Evolutionary conservation across 1,284 basidiomycete species (phyloP).

Genomic region (Puccinia hordei): DNA sequence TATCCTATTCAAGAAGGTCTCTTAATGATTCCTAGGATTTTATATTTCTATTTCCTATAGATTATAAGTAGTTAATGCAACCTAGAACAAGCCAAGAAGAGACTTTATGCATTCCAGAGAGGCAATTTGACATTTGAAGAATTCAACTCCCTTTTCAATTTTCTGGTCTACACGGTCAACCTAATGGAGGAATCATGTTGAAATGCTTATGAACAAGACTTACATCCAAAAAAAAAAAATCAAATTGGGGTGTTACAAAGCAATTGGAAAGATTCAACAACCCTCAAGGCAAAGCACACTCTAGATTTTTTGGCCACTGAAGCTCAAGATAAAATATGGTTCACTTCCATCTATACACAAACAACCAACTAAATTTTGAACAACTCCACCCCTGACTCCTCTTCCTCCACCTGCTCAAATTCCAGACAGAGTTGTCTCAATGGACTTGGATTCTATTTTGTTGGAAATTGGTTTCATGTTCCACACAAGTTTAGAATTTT

Average conservation of each 20-base stretch:
- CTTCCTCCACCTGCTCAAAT: not conserved
- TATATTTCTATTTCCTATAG: too few relatives aligned
- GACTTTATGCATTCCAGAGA: too few relatives aligned
- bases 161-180: too few relatives aligned
- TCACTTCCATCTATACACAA: not conserved
- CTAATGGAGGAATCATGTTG: slow-evolving; percentile 13
- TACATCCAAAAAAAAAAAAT: not conserved
- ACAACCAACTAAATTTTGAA: not conserved
- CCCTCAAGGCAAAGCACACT: not conserved
- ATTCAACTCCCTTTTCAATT: too few relatives aligned
- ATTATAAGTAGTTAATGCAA: too few relatives aligned
- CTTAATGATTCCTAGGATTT: too few relatives aligned
- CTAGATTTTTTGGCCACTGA: not conserved
- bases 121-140: too few relatives aligned
- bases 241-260: not conserved
- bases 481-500: not conserved
- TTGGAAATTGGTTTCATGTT: not conserved
- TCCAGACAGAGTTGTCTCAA: not conserved
- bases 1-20: too few relatives aligned
- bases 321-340: slow-evolving; percentile 2
- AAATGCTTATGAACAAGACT: not conserved
- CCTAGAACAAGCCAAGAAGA: too few relatives aligned
- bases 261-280: too few relatives aligned
- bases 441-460: not conserved
- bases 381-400: not conserved